Base-by-base conservation (phyloP, 306 rosid genomes). In the Lathyrus sativus region DNA sequence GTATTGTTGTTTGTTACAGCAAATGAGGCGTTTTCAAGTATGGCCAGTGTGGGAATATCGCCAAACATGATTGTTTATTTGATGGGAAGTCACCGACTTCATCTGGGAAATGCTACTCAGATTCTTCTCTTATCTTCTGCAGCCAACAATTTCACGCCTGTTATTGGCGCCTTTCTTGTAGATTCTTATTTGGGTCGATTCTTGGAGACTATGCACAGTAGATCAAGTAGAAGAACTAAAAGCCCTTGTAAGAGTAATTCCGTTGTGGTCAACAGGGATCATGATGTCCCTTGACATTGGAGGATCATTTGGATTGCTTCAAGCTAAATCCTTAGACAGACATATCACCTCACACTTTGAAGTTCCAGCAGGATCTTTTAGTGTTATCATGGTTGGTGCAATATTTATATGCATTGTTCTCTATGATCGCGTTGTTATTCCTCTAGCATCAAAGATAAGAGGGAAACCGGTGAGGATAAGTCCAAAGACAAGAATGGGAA, bases 191-290 rank as follows among this genome's bases (percentile, higher is more conserved):
- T 87, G 33, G 95, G 96, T 68, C 85, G 91, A 24, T 24, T 24
- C 2, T 0, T 85, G 95, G 96, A 81, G 61, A 41, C 80, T 87
- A 0, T 87, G 95, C 85, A 82, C 90, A 15, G 57, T 76, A 12
- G 85, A 81, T 67, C 84, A 87, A 82, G 91, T 84, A 11, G 96
- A 90, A 71, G 89, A 85, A 68, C 83, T 90, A 0, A 90, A 87
- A 67, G 75, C 87, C 24, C 78, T 90, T 14, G 43, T 90, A 15
- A 84, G 61, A 70, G 87, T 87, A 0, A 77, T 90, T 11, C 91
- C 96, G 2, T 44, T 90, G n/a, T 90, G 96, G 95, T 85, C 90
- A n/a, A 72, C 90, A 1, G 90, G 87, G 41, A 63, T 87, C 11
- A 65, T 84, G 77, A 77, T 85, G 85, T 80, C 89, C 0, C 68